Conservation (phyloP, 805 yeast genomes). For the Teunomyces kruisii region DNA sequence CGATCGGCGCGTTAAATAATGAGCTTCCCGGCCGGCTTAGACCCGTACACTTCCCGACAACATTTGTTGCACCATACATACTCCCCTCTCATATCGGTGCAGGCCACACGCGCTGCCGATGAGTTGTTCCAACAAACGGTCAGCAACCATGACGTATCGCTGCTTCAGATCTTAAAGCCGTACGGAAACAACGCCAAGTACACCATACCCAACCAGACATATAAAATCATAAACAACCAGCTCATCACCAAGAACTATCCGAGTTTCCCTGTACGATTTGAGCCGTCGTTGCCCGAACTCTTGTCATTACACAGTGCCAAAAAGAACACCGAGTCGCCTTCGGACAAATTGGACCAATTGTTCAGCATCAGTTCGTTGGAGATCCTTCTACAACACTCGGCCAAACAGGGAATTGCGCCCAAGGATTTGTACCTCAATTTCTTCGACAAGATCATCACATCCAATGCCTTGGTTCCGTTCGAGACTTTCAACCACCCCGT, state of each 20-base stretch:
- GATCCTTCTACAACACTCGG: slow-evolving; percentile 21
- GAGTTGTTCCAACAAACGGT: slow-evolving; percentile 41
- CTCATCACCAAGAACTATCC: slow-evolving; percentile 48
- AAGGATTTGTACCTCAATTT: slow-evolving; percentile 52
- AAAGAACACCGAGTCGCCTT: slow-evolving; percentile 12
- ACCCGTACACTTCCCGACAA: slow-evolving; percentile 41
- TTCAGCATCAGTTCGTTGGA: slow-evolving; percentile 42
- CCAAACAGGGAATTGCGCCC: slow-evolving; percentile 5
- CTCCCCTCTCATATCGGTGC: slow-evolving; percentile 54
- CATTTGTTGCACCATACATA: slow-evolving; percentile 45
- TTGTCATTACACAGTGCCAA: slow-evolving; percentile 19
- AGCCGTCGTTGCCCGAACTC: slow-evolving; percentile 39
- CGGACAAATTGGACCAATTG: slow-evolving; percentile 20
- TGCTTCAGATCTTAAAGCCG: slow-evolving; percentile 51
- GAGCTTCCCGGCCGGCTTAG: slow-evolving; percentile 35
- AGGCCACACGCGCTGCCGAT: slow-evolving; percentile 48
- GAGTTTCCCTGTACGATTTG: slow-evolving; percentile 59
- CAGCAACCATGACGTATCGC: slow-evolving; percentile 32
- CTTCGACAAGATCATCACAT: slow-evolving; percentile 57
- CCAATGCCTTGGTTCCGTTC: slow-evolving; percentile 65
- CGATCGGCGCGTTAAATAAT: slow-evolving; percentile 2
- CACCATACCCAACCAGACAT: slow-evolving; percentile 37
- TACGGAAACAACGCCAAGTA: slow-evolving; percentile 56
- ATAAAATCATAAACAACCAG: slow-evolving; percentile 53
- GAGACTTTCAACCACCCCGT: slow-evolving; percentile 89